These are phyloP conservation scores for Nemophila menziesii DNA, from an alignment of 257 asterid genomes.

Conservation along the genomic window DNA sequence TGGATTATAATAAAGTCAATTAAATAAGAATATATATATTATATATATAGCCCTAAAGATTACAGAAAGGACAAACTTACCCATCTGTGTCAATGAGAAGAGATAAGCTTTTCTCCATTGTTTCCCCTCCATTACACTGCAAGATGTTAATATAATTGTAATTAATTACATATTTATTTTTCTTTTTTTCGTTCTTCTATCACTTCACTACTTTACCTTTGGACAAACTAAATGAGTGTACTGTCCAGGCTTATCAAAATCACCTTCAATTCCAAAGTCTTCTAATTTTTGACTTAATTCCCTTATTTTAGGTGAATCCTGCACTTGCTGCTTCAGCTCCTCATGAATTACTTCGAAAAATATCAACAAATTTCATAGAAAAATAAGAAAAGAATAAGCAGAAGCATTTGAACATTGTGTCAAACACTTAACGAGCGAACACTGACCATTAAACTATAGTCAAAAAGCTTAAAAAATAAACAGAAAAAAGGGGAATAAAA, in stretches of 20 bases:
- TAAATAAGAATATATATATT: slow-evolving; percentile 1
- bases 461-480: neutral
- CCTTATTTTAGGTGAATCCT: slow-evolving; percentile 22
- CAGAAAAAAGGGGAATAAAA: neutral
- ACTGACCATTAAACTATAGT: neutral
- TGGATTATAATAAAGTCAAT: slow-evolving; percentile 13
- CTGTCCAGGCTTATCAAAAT: slow-evolving; percentile 55
- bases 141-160: slow-evolving; percentile 9
- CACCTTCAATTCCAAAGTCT: slow-evolving; percentile 39
- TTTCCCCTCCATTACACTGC: slow-evolving; percentile 75
- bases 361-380: neutral
- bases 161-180: neutral
- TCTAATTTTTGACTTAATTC: slow-evolving; percentile 39
- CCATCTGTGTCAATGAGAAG: slow-evolving; percentile 49
- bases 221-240: slow-evolving; percentile 51
- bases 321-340: slow-evolving; percentile 26
- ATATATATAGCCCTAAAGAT: too few species aligned
- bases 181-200: neutral
- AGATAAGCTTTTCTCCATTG: slow-evolving; percentile 63
- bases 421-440: too few species aligned
- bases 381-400: neutral
- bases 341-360: slow-evolving; percentile 22
- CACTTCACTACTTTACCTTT: slow-evolving; percentile 17
- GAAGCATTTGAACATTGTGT: neutral
- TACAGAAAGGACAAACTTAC: slow-evolving; percentile 28